Evolutionary conservation across 495 filamentous ascomycete genomes (phyloP).

Genomic region (Hyaloscypha hepaticicola): DNA sequence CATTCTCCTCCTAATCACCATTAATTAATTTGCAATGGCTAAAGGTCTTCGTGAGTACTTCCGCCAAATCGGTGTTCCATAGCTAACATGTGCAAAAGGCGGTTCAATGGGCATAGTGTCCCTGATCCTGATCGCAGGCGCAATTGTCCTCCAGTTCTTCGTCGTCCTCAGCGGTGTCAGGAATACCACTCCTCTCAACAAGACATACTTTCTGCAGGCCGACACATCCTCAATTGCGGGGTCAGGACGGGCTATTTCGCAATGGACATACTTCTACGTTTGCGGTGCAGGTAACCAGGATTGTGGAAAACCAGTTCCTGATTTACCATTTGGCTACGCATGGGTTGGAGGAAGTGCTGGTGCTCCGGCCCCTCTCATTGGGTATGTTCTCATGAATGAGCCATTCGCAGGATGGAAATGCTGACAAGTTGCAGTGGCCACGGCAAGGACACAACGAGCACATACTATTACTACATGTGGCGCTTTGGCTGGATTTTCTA

Average conservation of each 20-base stretch:
- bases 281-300: slow-evolving; percentile 49
- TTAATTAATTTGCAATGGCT: slow-evolving; percentile 12
- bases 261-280: slow-evolving; percentile 88
- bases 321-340: slow-evolving; percentile 48
- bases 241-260: slow-evolving; percentile 57
- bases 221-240: slow-evolving; percentile 67
- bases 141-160: slow-evolving; percentile 76
- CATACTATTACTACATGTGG: slow-evolving; percentile 55
- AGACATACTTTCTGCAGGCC: slow-evolving; percentile 81
- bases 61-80: background rate
- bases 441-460: slow-evolving; percentile 48
- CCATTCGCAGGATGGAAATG: background rate
- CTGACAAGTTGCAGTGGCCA: slow-evolving; percentile 32
- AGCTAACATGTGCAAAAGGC: slow-evolving; percentile 29
- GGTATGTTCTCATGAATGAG: slow-evolving; percentile 23
- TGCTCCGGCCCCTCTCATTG: slow-evolving; percentile 43
- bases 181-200: slow-evolving; percentile 58
- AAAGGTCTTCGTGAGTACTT: slow-evolving; percentile 7
- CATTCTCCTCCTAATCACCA: slow-evolving; percentile 1
- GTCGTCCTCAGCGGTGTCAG: slow-evolving; percentile 70
- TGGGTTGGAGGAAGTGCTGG: slow-evolving; percentile 42
- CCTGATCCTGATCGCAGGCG: slow-evolving; percentile 72
- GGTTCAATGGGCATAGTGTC: slow-evolving; percentile 48
- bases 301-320: slow-evolving; percentile 46
- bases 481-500: slow-evolving; percentile 71